A percentile compares a stretch with the other conserved stretches of the same genome.
phyloP scores from a whole-genome alignment of 768 basidiomycete species.

The Cyathus striatus region DNA sequence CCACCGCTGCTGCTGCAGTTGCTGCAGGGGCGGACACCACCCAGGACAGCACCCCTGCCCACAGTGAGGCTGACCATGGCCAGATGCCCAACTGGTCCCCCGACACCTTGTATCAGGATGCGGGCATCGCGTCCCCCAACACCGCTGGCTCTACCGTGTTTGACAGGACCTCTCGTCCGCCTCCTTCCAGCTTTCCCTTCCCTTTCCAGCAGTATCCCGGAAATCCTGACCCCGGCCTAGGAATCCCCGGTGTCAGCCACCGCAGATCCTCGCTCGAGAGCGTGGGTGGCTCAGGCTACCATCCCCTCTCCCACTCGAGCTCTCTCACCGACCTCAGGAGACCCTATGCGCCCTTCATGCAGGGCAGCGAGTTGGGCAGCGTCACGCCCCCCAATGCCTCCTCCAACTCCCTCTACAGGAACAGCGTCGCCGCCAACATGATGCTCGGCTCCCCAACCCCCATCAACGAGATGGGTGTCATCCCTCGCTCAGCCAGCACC shows the following conservation, averaged over 20 bases:
- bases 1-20: not conserved
- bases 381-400: constrained; percentile 17
- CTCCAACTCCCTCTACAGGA: constrained; percentile 35
- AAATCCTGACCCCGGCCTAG: constrained; percentile 56
- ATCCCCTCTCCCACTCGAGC: constrained; percentile 12
- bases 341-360: constrained; percentile 50
- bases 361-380: constrained; percentile 8
- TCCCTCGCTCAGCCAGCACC: constrained; percentile 37
- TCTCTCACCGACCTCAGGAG: constrained; percentile 22
- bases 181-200: constrained; percentile 31
- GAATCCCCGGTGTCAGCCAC: constrained; percentile 25
- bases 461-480: constrained; percentile 6
- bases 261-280: constrained; percentile 17
- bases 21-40: not conserved
- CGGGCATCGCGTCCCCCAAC: not conserved
- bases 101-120: constrained; percentile 1
- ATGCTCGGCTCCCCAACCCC: constrained; percentile 8
- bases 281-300: constrained; percentile 9
- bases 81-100: too few species aligned
- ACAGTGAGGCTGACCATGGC: not conserved
- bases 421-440: constrained; percentile 38
- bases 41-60: not conserved
- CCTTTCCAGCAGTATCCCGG: constrained; percentile 64
- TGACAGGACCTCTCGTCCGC: constrained; percentile 11
- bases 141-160: not conserved